Base-by-base conservation (phyloP, 352 stramenopile genomes). In the Phytopythium litorale region DNA sequence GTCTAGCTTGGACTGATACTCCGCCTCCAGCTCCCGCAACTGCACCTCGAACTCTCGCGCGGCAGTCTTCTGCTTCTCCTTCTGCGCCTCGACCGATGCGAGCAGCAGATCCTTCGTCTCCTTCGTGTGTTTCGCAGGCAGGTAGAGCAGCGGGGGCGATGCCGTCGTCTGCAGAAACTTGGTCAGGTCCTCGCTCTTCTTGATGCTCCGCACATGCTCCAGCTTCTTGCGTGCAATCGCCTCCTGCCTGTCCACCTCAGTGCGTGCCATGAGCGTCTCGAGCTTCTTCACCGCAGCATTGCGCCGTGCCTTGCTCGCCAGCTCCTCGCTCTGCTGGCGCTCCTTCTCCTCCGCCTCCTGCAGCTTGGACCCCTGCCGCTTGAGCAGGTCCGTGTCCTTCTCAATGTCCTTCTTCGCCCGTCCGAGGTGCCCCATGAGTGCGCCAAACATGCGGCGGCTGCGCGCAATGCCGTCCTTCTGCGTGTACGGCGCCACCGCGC, bases 341-440 rank as follows among this genome's bases (percentile, higher is more conserved):
- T 91, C 81, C 58, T 81, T 87, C 51, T 81, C 60, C 50, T 91
- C 84, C 0, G 76, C 84, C 32, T 90, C 79, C 0, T 76, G 73
- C 46, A 88, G 78, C 51, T 84, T 82, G 11, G 77, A 86, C 30
- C 75, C 83, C 59, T 94, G 84, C 3, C 78, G 77, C 66, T 92
- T 78, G 61, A 94, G 78, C 59, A 90, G 67, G 45, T 78, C 70
- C 28, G 69, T 89, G 58, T 94, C 84, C 64, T 89, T 83, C 63
- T 91, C 83, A 66, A 94, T 87, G 60, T 84, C 83, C 50, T 79
- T 68, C 62, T 94, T 92, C 25, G 85, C 85, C 55, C 88, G 90
- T 52, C 79, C 85, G 18, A 94, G 60, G 67, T 94, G 85, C 2
- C 83, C 81, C 83, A 94, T 92, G 18, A 94, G 56, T 32, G 81